A percentile compares a stretch with the other conserved stretches of the same genome.
Conservation (phyloP, 2,329 filamentous ascomycete genomes). For the Colletotrichum abscissum region DNA sequence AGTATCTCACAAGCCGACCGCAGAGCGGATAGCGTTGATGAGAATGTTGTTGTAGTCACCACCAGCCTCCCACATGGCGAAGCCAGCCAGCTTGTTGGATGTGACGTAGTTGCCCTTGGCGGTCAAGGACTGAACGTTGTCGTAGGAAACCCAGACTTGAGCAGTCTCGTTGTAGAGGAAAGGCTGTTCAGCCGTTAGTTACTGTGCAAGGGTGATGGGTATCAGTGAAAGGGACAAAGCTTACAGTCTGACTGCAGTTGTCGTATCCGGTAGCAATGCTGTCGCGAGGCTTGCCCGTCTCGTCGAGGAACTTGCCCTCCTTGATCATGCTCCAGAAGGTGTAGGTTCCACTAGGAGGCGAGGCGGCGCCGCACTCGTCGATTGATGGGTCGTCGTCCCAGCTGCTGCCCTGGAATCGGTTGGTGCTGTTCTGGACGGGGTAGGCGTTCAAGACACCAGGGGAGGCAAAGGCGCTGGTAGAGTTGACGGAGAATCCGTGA, state of each 20-base stretch:
- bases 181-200: neutral
- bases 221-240: neutral
- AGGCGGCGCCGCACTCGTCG: slow-evolving; percentile 30
- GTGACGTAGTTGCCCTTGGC: slow-evolving; percentile 29
- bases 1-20: slow-evolving; percentile 20
- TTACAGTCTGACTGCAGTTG: slow-evolving; percentile 31
- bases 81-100: slow-evolving; percentile 18
- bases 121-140: slow-evolving; percentile 16
- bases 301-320: slow-evolving; percentile 29
- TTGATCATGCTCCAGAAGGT: slow-evolving; percentile 26
- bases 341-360: slow-evolving; percentile 27
- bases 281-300: slow-evolving; percentile 18
- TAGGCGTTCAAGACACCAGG: slow-evolving; percentile 29
- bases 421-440: slow-evolving; percentile 27
- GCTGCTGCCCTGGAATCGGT: slow-evolving; percentile 35
- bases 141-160: slow-evolving; percentile 34
- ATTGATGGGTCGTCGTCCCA: slow-evolving; percentile 31
- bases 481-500: slow-evolving; percentile 34
- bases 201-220: too few relatives aligned
- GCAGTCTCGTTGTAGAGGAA: slow-evolving; percentile 23
- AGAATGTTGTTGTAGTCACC: slow-evolving; percentile 32
- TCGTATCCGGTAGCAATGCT: slow-evolving; percentile 23
- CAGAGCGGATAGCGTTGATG: slow-evolving; percentile 23
- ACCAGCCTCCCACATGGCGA: slow-evolving; percentile 29
- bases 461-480: slow-evolving; percentile 19